phyloP scores from a whole-genome alignment of 164 flowering plant genomes.

The Aristolochia fimbriata region DNA sequence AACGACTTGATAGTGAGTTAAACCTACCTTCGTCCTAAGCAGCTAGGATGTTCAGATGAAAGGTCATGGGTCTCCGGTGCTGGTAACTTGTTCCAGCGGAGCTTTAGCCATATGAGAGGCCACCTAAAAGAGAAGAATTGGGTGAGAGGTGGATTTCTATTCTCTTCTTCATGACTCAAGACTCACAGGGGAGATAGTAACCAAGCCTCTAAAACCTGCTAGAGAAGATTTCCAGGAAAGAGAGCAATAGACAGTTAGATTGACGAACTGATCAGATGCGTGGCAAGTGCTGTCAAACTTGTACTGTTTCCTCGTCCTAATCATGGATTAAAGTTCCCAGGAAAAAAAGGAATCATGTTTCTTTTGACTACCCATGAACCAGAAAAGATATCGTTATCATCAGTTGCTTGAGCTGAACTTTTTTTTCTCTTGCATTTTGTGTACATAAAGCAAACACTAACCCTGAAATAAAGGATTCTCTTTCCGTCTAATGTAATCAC shows the following conservation, averaged over 20 bases:
- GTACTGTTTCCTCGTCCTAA: background rate
- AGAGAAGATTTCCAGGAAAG: background rate
- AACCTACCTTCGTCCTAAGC: conserved; percentile 1
- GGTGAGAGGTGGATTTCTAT: conserved; percentile 1
- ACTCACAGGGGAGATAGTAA: background rate
- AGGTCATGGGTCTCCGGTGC: background rate
- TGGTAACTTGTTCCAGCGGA: too few relatives aligned
- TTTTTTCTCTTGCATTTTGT: background rate
- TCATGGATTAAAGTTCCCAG: background rate
- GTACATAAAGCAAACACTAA: background rate
- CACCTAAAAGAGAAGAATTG: too few relatives aligned
- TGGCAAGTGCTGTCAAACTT: background rate
- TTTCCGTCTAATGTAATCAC: background rate
- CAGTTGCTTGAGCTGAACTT: background rate
- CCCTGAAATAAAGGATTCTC: background rate
- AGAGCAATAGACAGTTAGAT: too few relatives aligned
- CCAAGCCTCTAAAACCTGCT: background rate
- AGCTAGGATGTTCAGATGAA: background rate
- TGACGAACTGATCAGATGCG: too few relatives aligned
- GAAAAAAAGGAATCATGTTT: background rate
- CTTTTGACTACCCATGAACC: background rate
- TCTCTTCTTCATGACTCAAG: background rate
- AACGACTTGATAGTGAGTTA: background rate
- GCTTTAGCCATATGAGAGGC: too few relatives aligned
- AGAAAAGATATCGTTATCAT: background rate